Conservation (phyloP, 345 rosid species). For the Sonneratia alba region DNA sequence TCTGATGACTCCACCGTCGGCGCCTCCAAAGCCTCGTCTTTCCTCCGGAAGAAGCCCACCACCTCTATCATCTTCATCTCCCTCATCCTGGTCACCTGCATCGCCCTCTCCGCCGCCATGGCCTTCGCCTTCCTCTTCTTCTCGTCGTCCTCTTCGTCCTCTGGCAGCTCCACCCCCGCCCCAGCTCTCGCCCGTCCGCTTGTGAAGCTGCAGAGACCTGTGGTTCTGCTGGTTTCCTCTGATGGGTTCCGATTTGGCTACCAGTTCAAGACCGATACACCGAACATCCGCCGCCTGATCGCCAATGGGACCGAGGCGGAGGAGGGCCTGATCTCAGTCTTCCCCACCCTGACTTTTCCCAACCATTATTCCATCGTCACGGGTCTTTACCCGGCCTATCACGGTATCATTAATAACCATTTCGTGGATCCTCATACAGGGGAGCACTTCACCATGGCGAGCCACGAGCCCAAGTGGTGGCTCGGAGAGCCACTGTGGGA, state of each 20-base stretch:
- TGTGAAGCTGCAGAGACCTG: slow-evolving; percentile 50
- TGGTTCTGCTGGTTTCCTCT: slow-evolving; percentile 70
- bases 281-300: slow-evolving; percentile 66
- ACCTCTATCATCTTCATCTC: slow-evolving; percentile 40
- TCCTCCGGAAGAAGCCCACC: slow-evolving; percentile 13
- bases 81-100: slow-evolving; percentile 43
- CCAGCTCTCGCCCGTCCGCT: slow-evolving; percentile 35
- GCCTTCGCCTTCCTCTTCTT: slow-evolving; percentile 21
- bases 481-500: slow-evolving; percentile 94
- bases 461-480: slow-evolving; percentile 95
- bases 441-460: slow-evolving; percentile 46
- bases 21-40: slow-evolving; percentile 8
- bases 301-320: slow-evolving; percentile 83
- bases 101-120: slow-evolving; percentile 59
- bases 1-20: slow-evolving; percentile 9
- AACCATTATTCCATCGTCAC: slow-evolving; percentile 92
- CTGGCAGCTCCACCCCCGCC: too few relatives aligned
- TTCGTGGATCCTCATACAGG: slow-evolving; percentile 62
- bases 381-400: slow-evolving; percentile 83
- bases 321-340: slow-evolving; percentile 77
- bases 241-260: slow-evolving; percentile 96
- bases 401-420: slow-evolving; percentile 64
- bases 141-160: not conserved
- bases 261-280: slow-evolving; percentile 69
- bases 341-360: slow-evolving; percentile 80